Base-by-base conservation (phyloP, 768 basidiomycete species). In the Kwoniella europaea region DNA sequence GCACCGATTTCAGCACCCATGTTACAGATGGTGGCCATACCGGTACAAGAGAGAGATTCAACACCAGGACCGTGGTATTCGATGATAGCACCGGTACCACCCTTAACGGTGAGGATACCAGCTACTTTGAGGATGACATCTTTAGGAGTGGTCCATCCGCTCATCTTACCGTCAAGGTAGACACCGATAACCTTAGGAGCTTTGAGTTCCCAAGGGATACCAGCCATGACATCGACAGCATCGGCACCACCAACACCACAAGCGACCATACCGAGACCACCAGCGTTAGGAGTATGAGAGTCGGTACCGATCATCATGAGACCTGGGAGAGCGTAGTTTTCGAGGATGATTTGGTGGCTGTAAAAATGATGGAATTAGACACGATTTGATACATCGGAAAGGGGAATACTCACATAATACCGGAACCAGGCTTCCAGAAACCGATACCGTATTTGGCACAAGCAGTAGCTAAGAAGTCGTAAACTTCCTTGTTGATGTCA, bases 1-100 rank as follows among this genome's bases (percentile, higher is more conserved):
- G 97, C 97, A 83, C 96, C 96, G 80, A 98, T 98, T 86, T 99
- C 96, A 77, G 96, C 96, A 88, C 96, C 96, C 96, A 98, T 99
- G 89, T 98, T 99, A 85, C 96, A 98, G 80, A 99, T 96, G 22
- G 96, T 98, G 63, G 93, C 96, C 95, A 98, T 97, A 85, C 96
- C 96, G 59, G 96, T 99, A 88, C 92, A 93, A 59, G 94, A 97
- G 71, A 99, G 89, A 43, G 93, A 93, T 82, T 96, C 91, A 72
- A 98, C 91, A 88, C 96, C 96, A 80, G 94, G 85, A 74, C 96
- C 96, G 76, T 87, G 90, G 87, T 99, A 99, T 84, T 99, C 96
- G 76, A 99, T 93, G 79, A 99, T 98, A 67, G 96, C 94, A 76
- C 96, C 96, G 78, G 96, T 99, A 79, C 96, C 96, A 81, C 96